Evolutionary conservation across 352 stramenopile species (phyloP), one percentile per base, ranked within the genome.

Genomic region (Globisporangium solare): DNA sequence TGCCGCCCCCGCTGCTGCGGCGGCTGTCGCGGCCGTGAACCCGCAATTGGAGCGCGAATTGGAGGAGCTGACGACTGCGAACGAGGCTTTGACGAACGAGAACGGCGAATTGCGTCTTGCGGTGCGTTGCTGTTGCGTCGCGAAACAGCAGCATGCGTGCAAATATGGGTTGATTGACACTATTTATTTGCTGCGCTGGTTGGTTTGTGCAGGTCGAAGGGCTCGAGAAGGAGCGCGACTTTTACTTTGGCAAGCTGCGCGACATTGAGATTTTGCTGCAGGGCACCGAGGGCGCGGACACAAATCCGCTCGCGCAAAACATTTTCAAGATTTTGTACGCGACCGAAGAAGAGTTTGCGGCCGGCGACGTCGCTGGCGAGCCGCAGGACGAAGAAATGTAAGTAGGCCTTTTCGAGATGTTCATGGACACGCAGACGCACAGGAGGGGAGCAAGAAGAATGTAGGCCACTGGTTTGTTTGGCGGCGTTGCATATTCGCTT

Each of bases 221-320:
- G 35, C 69, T 97, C 14, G 92, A 97, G 67, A 92, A 90, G 58
- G 96, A 99, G 70, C 79, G 96, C 10, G 96, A 99, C 63, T 99
- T 99, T 68, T 99, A 99, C 73, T 99, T 99, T 72, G 85, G 97
- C 50, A 99, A 99, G 74, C 81, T 99, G 31, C 84, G 96, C 48
- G 90, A 98, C 61, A 93, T 99, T 51, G 97, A 99, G 74, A 87
- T 98, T 18, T 87, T 98, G 73, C 76, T 99, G 42, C 86, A 95
- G 59, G 63, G 71, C n/a, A 60, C 71, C 20, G 76, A 88, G 41
- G 79, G 86, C 47, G 54, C 39, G 12, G 81, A 92, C 42, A 50
- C 67, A 47, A 86, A 74, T 43, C 74, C 80, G 21, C 46, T 92
- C 32, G 81, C 68, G 5, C 82, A 90, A 62, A 54, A 57, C n/a